Evolutionary conservation across 192 early-diverging fungal species (phyloP), one percentile per base, ranked within the genome.

Genomic region (Coemansia sp.): DNA sequence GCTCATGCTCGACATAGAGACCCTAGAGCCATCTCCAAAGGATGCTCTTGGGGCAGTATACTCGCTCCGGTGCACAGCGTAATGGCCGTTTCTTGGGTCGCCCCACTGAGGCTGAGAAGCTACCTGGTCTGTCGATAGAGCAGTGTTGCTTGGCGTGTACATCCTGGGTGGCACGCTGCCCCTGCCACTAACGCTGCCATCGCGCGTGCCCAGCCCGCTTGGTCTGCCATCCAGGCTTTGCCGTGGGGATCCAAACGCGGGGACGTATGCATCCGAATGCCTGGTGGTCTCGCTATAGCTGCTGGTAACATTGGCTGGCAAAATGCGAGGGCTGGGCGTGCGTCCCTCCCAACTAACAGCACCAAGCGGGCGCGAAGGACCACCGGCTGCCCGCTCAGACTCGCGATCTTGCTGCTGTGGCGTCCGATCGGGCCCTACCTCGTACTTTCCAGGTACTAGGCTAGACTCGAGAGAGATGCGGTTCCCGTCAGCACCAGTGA

Each of bases 401-500:
- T 61, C 64, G 4, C 36, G 44, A 19, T 34, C n/a, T 5, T 34
- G 62, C 53, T 34, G 58, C 55, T 40, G 48, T 76, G 71, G 24
- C 4, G n/a, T 61, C 32, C 68, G 65, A 34, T 71, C 72, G 1
- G 75, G 75, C 1, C 75, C 83, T 15, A 76, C 40, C 20, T 81
- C 75, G 61, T 61, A 82, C 55, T 64, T 66, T 3, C 76, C 77
- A 0, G 60, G 56, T 8, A 73, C 44, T 3, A 69, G 59, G 64
- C 63, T 60, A 1, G 69, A 13, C 53, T 77, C 80, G 36, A 70
- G 53, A 17, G 76, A 61, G 6, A 76, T 74, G 9, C 65, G 64
- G 39, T 62, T 69, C 20, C 73, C 74, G 38, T 84, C 77, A 0
- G 89, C 87, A 42, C 85, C 87, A 51, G 85, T 88, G 65, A 92